Conservation (phyloP, 2,329 filamentous ascomycete species). For the Arthrobotrys pseudoclavata region DNA sequence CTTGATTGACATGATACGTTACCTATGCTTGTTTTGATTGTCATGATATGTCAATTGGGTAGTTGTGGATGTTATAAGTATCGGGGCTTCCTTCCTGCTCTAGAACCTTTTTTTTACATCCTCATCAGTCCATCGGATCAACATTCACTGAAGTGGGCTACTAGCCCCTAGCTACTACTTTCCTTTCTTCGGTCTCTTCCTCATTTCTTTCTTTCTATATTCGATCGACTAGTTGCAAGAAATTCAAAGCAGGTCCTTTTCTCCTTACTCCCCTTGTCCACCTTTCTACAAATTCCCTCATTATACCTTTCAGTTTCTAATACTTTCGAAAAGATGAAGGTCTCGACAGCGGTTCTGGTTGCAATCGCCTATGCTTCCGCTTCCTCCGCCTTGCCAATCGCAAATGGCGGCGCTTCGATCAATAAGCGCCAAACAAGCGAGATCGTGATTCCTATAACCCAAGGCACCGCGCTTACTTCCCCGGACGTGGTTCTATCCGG, state of each 20-base stretch:
- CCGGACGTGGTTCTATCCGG: no score
- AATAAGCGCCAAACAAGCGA: constrained; percentile 19
- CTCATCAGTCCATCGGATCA: constrained; percentile 28
- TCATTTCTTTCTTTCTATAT: constrained; percentile 17
- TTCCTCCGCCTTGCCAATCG: constrained; percentile 30
- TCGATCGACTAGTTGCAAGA: not conserved
- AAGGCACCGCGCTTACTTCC: not conserved
- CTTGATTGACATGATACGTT: not conserved
- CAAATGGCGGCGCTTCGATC: constrained; percentile 1
- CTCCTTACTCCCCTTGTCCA: not conserved
- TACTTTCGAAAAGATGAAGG: constrained; percentile 29
- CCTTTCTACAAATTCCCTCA: not conserved
- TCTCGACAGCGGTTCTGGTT: constrained; percentile 20
- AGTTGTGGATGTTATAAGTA: constrained; percentile 23
- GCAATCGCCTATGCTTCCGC: constrained; percentile 6
- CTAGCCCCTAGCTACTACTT: not conserved
- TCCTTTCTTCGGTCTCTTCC: not conserved
- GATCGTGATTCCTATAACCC: constrained; percentile 3
- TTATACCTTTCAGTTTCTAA: not conserved
- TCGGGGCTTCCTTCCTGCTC: constrained; percentile 20
- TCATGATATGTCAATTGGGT: constrained; percentile 2
- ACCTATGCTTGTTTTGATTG: not conserved
- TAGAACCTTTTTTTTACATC: constrained; percentile 23
- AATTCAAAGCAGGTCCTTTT: constrained; percentile 19
- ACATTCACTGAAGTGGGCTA: constrained; percentile 1